Conservation (phyloP, 352 stramenopile species). For the Phytophthora melonis region DNA sequence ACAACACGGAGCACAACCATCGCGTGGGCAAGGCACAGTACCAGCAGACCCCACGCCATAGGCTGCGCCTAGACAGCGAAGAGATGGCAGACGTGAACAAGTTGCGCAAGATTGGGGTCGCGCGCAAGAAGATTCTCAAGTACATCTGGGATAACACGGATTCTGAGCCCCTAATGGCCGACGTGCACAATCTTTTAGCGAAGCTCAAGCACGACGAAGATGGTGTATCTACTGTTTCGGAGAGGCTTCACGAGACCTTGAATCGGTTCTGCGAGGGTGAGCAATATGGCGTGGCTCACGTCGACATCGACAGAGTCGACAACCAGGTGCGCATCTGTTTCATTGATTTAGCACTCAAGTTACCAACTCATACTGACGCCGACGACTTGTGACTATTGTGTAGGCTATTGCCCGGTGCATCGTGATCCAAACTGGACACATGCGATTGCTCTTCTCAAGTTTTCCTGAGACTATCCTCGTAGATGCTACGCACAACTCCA, state of each 20-base stretch:
- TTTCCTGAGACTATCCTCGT: background rate
- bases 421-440: background rate
- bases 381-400: background rate
- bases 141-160: slow-evolving; percentile 13
- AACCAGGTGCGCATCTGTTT: background rate
- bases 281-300: background rate
- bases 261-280: slow-evolving; percentile 11
- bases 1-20: slow-evolving; percentile 10
- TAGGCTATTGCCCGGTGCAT: background rate
- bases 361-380: too few relatives aligned
- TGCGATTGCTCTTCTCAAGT: background rate
- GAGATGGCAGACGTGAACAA: background rate
- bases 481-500: background rate
- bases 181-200: slow-evolving; percentile 1
- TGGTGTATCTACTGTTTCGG: background rate
- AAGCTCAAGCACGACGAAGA: slow-evolving; percentile 5
- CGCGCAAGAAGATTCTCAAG: slow-evolving; percentile 7
- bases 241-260: background rate
- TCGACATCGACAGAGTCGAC: background rate
- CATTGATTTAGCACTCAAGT: too few relatives aligned
- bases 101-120: background rate
- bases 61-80: background rate
- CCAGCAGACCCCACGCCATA: background rate
- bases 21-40: background rate
- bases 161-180: background rate